Evolutionary conservation across 2,329 filamentous ascomycete genomes (phyloP).

Genomic region (Elsinoe perseae): DNA sequence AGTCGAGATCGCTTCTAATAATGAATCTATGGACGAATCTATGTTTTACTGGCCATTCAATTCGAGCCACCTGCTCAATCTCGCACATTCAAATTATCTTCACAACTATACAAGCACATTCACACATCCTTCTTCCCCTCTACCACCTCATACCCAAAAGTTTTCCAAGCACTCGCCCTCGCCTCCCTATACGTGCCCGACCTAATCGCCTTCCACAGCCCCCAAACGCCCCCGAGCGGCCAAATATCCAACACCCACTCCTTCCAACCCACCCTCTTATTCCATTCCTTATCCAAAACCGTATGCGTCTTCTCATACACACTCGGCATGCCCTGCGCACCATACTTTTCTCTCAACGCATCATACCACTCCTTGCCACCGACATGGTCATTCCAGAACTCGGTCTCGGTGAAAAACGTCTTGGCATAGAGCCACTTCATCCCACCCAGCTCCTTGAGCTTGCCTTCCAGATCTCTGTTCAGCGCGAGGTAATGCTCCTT

Average conservation of each 20-base stretch:
- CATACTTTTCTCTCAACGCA: slow-evolving; percentile 49
- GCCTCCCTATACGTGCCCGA: slow-evolving; percentile 17
- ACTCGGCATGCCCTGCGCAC: slow-evolving; percentile 51
- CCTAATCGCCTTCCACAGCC: slow-evolving; percentile 19
- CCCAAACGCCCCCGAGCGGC: slow-evolving; percentile 19
- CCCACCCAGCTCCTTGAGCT: slow-evolving; percentile 51
- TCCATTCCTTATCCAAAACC: slow-evolving; percentile 26
- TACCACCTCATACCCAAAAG: slow-evolving; percentile 1
- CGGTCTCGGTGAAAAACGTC: slow-evolving; percentile 58
- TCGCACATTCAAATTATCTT: neutral
- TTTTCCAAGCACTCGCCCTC: slow-evolving; percentile 15
- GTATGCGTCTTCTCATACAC: slow-evolving; percentile 62
- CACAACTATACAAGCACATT: neutral
- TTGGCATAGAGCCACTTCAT: slow-evolving; percentile 66
- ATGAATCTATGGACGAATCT: neutral
- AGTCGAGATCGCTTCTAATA: neutral
- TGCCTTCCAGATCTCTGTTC: slow-evolving; percentile 55
- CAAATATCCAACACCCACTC: slow-evolving; percentile 40
- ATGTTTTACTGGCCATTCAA: neutral
- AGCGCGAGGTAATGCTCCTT: slow-evolving; percentile 41
- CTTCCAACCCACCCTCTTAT: slow-evolving; percentile 65
- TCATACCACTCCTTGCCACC: slow-evolving; percentile 45
- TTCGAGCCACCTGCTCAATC: neutral
- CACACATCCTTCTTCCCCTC: slow-evolving; percentile 8
- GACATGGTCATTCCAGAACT: slow-evolving; percentile 56